Base-by-base conservation (phyloP, 768 basidiomycete species). In the Pluteus cervinus region DNA sequence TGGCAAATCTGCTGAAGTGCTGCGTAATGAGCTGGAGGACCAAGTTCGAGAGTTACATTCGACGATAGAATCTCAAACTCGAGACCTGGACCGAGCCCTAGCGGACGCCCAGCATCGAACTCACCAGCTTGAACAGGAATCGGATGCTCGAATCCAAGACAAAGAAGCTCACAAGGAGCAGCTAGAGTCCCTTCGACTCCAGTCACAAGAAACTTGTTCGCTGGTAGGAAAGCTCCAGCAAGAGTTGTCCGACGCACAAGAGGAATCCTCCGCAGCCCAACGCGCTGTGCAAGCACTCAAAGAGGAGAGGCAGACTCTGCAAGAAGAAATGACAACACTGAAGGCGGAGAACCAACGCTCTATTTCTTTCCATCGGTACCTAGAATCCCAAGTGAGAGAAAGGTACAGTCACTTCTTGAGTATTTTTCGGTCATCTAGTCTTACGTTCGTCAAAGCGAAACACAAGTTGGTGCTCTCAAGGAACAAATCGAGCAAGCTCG, bases 321-420 rank as follows among this genome's bases (percentile, higher is more conserved):
- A 84, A 42, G 64, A 68, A 33, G 65, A 79, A 46, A 67, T 69
- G 31, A 84, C 81, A 0, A 57, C 61, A 10, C 58, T 85, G 18
- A 73, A 75, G 42, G 79, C 83, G 2, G 81, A 86, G 49, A 55
- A 75, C 9, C 81, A 86, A 54, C 74, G 78, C 24, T 68, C 66
- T 7, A 61, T 72, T 31, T 84, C 85, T 5, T 56, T 82, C 39
- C 65, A 63, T 25, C 72, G 79, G 40, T 76, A 72, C 55, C 52
- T 82, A 36, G 81, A 88, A 56, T 69, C 66, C 47, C 76, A 83
- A 51, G 52, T 73, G 26, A 73, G 72, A 50, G 80, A 85, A 38
- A 71, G 70, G 86, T 79, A 43, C 21, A 71, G 48, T 8, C 21
- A 23, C 24, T 40, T 17, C 39, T 32, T 20, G 9, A 10, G 34